Conservation (phyloP, 1,139 yeast genomes). For the Debaryomyces nepalensis region DNA sequence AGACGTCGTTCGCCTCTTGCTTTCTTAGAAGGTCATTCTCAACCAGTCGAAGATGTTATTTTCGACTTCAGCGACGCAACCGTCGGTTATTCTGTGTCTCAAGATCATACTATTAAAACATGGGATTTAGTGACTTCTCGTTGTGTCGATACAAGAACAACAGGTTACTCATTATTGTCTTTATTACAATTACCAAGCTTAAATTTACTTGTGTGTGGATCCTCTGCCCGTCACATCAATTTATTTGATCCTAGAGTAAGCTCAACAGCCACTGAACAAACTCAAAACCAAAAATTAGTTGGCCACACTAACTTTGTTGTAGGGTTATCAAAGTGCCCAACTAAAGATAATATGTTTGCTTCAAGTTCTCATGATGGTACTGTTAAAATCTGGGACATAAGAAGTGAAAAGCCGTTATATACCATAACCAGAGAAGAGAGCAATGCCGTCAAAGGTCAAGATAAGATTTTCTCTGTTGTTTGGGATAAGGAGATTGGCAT, state of each 20-base stretch:
- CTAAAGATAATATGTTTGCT: conserved; percentile 77
- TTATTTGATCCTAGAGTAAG: conserved; percentile 83
- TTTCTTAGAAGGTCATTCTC: conserved; percentile 76
- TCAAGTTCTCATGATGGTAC: conserved; percentile 97
- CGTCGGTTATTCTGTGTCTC: conserved; percentile 92
- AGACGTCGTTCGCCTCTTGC: conserved; percentile 83
- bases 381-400: conserved; percentile 92
- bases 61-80: conserved; percentile 75
- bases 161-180: conserved; percentile 85
- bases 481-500: conserved; percentile 86
- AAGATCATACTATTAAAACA: conserved; percentile 91
- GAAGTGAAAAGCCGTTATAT: conserved; percentile 84
- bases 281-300: conserved; percentile 62
- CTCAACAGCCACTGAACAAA: conserved; percentile 41
- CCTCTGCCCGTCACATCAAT: conserved; percentile 93
- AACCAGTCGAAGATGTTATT: conserved; percentile 83
- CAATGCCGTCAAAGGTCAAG: conserved; percentile 40
- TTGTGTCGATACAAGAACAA: conserved; percentile 83
- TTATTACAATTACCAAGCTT: conserved; percentile 67
- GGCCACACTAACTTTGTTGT: conserved; percentile 96
- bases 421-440: conserved; percentile 75
- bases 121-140: conserved; percentile 92
- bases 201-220: conserved; percentile 84
- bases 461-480: conserved; percentile 82
- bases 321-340: conserved; percentile 72